Percentiles rank a stretch among this genome's conserved stretches.
phyloP scores from a whole-genome alignment of 2,329 filamentous ascomycete genomes.

The Lasiodiplodia gonubiensis region DNA sequence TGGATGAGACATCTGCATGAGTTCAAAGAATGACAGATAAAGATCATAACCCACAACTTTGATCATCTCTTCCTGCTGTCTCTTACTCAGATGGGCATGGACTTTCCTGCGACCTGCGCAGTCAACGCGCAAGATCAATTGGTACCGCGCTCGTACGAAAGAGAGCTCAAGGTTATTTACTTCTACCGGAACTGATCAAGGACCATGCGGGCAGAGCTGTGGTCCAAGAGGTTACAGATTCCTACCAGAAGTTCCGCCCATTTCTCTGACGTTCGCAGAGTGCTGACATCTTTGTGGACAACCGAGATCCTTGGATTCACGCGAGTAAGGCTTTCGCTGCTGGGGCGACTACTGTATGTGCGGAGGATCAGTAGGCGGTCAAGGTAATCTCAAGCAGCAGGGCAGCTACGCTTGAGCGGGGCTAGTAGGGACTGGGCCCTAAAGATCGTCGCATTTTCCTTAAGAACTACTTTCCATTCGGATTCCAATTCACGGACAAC shows the following conservation, averaged over 20 bases:
- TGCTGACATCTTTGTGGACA: too few species aligned
- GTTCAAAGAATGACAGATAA: not conserved
- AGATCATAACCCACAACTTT: not conserved
- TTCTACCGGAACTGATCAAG: not conserved
- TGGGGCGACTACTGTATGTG: too few species aligned
- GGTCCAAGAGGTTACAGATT: not conserved
- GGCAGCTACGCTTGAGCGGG: too few species aligned
- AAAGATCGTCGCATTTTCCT: too few species aligned
- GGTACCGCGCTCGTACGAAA: not conserved
- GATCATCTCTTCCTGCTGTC: not conserved
- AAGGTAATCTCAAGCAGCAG: too few species aligned
- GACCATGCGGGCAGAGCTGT: not conserved
- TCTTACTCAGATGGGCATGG: not conserved
- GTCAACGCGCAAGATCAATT: not conserved
- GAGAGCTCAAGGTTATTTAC: not conserved
- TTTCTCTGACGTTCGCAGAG: not conserved
- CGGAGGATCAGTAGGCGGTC: too few species aligned
- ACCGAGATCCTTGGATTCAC: too few species aligned
- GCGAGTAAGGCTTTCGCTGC: too few species aligned
- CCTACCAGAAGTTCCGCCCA: not conserved
- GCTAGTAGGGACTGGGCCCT: too few species aligned
- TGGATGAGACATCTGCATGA: not conserved
- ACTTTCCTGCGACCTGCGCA: not conserved
- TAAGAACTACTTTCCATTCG: too few species aligned
- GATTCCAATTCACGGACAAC: too few species aligned